A percentile compares a stretch with the other conserved stretches of the same genome.
Conservation (phyloP, 805 yeast species). For the Candida germanica region DNA sequence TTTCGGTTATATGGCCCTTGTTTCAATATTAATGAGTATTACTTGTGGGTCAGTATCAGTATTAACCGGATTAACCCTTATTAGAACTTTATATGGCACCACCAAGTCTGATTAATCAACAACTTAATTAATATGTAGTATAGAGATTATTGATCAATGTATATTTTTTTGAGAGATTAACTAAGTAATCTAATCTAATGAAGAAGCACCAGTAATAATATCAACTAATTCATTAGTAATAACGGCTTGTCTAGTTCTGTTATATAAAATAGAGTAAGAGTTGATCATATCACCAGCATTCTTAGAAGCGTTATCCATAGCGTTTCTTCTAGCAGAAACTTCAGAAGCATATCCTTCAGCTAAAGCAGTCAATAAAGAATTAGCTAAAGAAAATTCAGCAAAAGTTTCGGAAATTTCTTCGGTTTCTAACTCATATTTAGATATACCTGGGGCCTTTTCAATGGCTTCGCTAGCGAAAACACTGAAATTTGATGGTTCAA, state of each 20-base stretch:
- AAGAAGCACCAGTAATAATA: conserved; percentile 99
- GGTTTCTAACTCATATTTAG: conserved; percentile 73
- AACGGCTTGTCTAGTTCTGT: conserved; percentile 99
- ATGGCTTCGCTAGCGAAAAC: conserved; percentile 69
- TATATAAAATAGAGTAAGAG: conserved; percentile 93
- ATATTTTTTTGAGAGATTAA: conserved; percentile 2
- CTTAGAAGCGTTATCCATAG: conserved; percentile 99
- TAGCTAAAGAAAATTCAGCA: conserved; percentile 86
- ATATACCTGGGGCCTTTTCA: conserved; percentile 79
- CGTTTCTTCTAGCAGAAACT: conserved; percentile 97
- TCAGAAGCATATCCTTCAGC: conserved; percentile 99
- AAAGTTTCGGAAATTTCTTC: conserved; percentile 67
- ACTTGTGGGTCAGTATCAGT: conserved; percentile 77
- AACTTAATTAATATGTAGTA: too few relatives aligned
- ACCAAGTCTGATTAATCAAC: conserved; percentile 56
- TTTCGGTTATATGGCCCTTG: conserved; percentile 66
- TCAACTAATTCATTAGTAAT: conserved; percentile 99
- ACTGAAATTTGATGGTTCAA: conserved; percentile 73
- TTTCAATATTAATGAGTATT: conserved; percentile 59
- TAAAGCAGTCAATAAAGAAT: conserved; percentile 84
- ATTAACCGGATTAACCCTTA: conserved; percentile 62
- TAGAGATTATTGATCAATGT: conserved; percentile 2
- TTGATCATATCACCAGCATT: conserved; percentile 99
- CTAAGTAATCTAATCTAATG: conserved; percentile 64
- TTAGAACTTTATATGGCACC: conserved; percentile 57